Percentiles rank a stretch among this genome's conserved stretches.
phyloP scores from a whole-genome alignment of 2,329 filamentous ascomycete genomes.

The Mycosphaerelloides madeirae region DNA sequence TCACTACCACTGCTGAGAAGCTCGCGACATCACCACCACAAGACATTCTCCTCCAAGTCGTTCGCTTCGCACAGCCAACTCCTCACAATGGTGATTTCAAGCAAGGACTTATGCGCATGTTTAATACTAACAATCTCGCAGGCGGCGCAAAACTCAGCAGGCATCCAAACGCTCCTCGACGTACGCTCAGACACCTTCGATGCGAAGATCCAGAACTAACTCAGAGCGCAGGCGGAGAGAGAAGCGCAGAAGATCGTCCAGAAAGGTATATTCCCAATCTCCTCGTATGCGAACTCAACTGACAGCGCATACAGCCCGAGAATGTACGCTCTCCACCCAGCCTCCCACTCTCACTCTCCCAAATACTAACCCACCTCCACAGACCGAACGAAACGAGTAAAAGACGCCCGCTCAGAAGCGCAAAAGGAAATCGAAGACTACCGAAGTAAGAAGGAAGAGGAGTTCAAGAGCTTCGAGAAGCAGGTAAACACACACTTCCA shows the following conservation, averaged over 20 bases:
- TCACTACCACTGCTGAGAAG: neutral
- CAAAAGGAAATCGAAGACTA: conserved; percentile 98
- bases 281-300: conserved; percentile 4
- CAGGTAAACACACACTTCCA: conserved; percentile 48
- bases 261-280: conserved; percentile 68
- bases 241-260: conserved; percentile 99
- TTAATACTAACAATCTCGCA: conserved; percentile 37
- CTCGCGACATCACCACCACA: neutral
- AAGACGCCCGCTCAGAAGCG: conserved; percentile 90
- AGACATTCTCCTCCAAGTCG: neutral
- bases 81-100: conserved; percentile 12
- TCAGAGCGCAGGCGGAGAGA: conserved; percentile 71
- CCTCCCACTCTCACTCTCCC: conserved; percentile 8
- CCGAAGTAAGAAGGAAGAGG: conserved; percentile 79
- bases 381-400: conserved; percentile 96
- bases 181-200: conserved; percentile 52
- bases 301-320: conserved; percentile 68
- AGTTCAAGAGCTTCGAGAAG: conserved; percentile 92
- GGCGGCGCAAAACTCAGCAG: conserved; percentile 97
- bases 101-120: neutral
- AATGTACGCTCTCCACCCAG: conserved; percentile 59
- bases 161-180: conserved; percentile 97
- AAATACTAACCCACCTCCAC: conserved; percentile 21
- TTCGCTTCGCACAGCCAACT: neutral
- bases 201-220: conserved; percentile 30